Evolutionary conservation across 352 stramenopile genomes (phyloP), one percentile per base, ranked within the genome.

Genomic region (Phytophthora crassamura): DNA sequence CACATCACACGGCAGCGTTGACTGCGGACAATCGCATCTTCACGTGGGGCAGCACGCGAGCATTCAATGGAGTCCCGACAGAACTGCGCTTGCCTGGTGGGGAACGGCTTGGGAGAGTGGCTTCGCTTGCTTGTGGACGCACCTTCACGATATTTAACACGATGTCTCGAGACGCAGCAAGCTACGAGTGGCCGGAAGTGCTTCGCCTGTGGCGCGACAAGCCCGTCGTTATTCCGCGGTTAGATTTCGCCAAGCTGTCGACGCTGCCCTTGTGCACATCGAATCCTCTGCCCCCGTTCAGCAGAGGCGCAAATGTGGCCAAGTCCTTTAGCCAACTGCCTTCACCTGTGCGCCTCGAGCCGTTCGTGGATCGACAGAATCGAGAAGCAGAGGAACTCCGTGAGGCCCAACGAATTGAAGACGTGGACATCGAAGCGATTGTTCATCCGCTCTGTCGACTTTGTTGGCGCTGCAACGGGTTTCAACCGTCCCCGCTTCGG

Each of bases 61-160:
- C 65, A 10, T 94, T 90, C 58, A 72, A 67, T 25, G 59, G 75
- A 0, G 49, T 64, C 4, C 79, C 82, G 7, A 64, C 55, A 3
- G 74, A 75, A 25, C 60, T 93, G 5, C 49, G 62, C 22, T 63
- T 85, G 6, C 34, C 54, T 3, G 58, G 72, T 33, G 72, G 68
- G 11, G 58, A 72, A 5, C 53, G 66, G 0, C 89, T 89, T 65
- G 72, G 71, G 2, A 64, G 66, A 9, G 82, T 92, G 36, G 73
- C 67, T 11, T 88, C 83, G 18, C 68, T 94, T 25, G 72, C 84
- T 15, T 94, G 86, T 69, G 86, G 86, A 10, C 72, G 80, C 22
- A 89, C 74, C 7, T 94, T 93, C 30, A 91, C 85, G 7, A 55
- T 90, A 16, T 93, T 93, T 58, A 93, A 89, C 64, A 92, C 82